phyloP scores from a whole-genome alignment of 78 protist species.

The Mastigamoeba balamuthi region DNA sequence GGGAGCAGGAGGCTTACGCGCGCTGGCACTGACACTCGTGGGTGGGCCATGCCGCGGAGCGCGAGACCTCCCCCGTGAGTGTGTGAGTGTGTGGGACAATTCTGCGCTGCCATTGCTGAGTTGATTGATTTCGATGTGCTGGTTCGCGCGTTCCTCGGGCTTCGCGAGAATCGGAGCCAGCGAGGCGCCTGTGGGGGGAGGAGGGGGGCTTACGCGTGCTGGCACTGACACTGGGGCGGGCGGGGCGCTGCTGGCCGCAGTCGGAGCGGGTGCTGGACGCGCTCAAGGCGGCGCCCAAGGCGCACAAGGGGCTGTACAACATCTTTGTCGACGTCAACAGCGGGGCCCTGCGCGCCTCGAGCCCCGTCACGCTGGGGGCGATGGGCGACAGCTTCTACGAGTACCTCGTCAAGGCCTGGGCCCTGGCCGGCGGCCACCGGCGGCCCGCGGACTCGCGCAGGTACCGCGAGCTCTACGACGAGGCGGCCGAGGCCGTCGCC shows the following conservation, averaged over 20 bases:
- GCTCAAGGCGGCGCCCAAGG: not conserved
- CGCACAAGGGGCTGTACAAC: constrained; percentile 6
- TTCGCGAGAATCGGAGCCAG: not conserved
- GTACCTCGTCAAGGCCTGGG: constrained; percentile 52
- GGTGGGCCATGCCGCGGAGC: too few species aligned
- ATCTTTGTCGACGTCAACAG: not conserved
- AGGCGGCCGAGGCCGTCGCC: constrained; percentile 11
- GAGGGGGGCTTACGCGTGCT: not conserved
- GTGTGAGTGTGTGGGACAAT: too few species aligned
- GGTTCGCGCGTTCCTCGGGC: too few species aligned
- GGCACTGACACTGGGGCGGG: not conserved
- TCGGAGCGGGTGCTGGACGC: not conserved
- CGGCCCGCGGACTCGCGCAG: not conserved
- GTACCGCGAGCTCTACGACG: constrained; percentile 28
- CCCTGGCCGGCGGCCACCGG: not conserved
- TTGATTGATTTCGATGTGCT: too few species aligned
- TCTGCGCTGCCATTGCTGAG: too few species aligned
- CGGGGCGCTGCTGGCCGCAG: not conserved
- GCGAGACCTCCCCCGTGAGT: too few species aligned
- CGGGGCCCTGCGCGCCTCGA: too few species aligned
- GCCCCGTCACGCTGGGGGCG: constrained; percentile 19
- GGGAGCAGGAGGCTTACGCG: not conserved
- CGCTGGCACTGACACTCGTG: too few species aligned
- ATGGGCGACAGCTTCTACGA: constrained; percentile 82
- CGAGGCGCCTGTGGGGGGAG: not conserved